Percentiles rank a stretch among this genome's conserved stretches.
Conservation (phyloP, 805 yeast genomes). For the Barnettozyma sp. region DNA sequence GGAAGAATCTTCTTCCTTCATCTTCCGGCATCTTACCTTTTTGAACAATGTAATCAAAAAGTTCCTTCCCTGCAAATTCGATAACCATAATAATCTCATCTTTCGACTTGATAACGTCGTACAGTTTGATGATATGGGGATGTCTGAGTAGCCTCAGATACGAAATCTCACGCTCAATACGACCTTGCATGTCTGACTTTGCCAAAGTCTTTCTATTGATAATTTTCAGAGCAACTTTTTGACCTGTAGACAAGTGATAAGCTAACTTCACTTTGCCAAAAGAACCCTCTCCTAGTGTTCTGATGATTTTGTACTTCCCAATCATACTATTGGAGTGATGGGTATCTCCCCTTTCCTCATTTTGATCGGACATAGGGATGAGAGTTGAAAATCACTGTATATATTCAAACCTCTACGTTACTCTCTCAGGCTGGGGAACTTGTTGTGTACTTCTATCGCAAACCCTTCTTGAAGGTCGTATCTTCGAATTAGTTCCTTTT, state of each 20-base stretch:
- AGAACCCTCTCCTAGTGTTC: constrained; percentile 93
- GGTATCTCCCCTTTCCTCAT: constrained; percentile 22
- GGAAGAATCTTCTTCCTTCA: constrained; percentile 90
- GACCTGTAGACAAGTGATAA: constrained; percentile 84
- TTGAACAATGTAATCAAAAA: constrained; percentile 92
- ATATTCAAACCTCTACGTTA: too few species aligned
- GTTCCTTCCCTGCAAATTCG: constrained; percentile 93
- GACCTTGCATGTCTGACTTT: constrained; percentile 93
- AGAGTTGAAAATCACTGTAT: too few species aligned
- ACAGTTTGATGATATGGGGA: constrained; percentile 92
- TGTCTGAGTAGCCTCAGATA: constrained; percentile 83
- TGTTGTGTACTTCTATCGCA: neutral
- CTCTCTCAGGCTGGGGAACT: neutral
- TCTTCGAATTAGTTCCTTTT: too few species aligned
- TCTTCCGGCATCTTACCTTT: constrained; percentile 87
- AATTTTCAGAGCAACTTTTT: constrained; percentile 86
- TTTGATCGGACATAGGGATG: constrained; percentile 18
- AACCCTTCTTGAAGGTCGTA: too few species aligned
- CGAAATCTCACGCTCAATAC: constrained; percentile 90
- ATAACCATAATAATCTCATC: constrained; percentile 97
- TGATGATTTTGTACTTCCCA: constrained; percentile 89
- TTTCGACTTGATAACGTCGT: constrained; percentile 90
- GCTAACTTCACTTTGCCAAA: constrained; percentile 94
- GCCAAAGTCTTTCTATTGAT: constrained; percentile 89
- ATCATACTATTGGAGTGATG: constrained; percentile 42